phyloP scores from a whole-genome alignment of 2,329 filamentous ascomycete genomes.

The Penicillium sp. region DNA sequence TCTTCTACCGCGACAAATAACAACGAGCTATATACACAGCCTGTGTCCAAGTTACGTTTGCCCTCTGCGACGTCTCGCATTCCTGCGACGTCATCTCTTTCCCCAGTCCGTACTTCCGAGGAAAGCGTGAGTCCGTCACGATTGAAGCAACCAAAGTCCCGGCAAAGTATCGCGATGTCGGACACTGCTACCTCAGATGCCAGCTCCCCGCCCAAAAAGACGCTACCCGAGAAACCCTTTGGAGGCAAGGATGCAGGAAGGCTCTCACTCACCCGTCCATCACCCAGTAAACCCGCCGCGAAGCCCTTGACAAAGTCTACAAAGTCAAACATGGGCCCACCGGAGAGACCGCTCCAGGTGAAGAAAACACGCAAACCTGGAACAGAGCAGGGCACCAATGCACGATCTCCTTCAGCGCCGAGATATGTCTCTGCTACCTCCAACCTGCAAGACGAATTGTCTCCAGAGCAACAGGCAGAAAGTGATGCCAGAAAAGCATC shows the following conservation, averaged over 20 bases:
- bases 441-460: constrained; percentile 30
- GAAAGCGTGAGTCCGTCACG: constrained; percentile 28
- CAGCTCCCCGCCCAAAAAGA: constrained; percentile 21
- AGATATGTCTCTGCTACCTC: constrained; percentile 34
- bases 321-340: constrained; percentile 28
- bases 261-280: constrained; percentile 54
- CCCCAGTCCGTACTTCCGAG: constrained; percentile 17
- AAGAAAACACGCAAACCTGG: constrained; percentile 40
- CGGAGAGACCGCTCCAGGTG: constrained; percentile 41
- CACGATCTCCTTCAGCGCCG: constrained; percentile 35
- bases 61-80: constrained; percentile 37
- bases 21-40: constrained; percentile 50
- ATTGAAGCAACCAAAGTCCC: constrained; percentile 22
- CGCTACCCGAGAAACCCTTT: constrained; percentile 20
- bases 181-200: constrained; percentile 13
- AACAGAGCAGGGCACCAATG: constrained; percentile 29
- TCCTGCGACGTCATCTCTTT: constrained; percentile 25
- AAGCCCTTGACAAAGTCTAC: constrained; percentile 51
- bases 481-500: constrained; percentile 45
- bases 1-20: constrained; percentile 55
- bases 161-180: constrained; percentile 20
- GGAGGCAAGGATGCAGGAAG: constrained; percentile 53
- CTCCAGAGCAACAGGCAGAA: constrained; percentile 30
- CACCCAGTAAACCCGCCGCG: constrained; percentile 55
- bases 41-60: constrained; percentile 34